These are phyloP conservation scores for Xylaria sp. DNA, from an alignment of 2,329 filamentous ascomycete genomes.

Conservation along the genomic window DNA sequence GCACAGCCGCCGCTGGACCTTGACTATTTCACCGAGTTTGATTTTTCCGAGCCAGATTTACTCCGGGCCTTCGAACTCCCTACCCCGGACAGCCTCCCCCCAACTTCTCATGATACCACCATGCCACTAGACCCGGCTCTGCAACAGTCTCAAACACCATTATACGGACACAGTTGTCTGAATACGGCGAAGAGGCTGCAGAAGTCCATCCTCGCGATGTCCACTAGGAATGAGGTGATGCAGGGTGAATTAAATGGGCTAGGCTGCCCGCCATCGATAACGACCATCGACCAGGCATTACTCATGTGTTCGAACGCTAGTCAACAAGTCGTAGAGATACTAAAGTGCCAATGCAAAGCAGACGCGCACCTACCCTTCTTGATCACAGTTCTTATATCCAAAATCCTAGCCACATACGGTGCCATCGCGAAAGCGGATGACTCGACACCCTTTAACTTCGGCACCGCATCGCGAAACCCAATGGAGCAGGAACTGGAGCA, in stretches of 20 bases:
- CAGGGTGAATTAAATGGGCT: background rate
- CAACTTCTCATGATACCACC: background rate
- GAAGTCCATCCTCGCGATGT: background rate
- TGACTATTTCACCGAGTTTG: background rate
- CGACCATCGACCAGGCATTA: background rate
- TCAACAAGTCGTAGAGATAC: slow-evolving; percentile 11
- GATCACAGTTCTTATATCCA: slow-evolving; percentile 11
- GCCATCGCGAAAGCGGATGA: slow-evolving; percentile 13
- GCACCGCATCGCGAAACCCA: background rate
- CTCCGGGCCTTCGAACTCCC: background rate
- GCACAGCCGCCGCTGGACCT: background rate
- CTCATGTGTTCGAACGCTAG: slow-evolving; percentile 10
- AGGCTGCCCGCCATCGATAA: background rate
- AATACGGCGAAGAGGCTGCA: background rate
- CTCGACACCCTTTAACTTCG: slow-evolving; percentile 13
- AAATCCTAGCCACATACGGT: slow-evolving; percentile 20
- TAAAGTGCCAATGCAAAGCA: slow-evolving; percentile 19
- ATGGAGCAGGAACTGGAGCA: slow-evolving; percentile 8
- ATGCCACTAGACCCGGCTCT: background rate
- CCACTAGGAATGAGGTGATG: background rate
- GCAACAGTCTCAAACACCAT: background rate
- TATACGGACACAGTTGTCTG: background rate
- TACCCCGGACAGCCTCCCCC: background rate
- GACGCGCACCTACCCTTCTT: slow-evolving; percentile 23
- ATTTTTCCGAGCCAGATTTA: background rate